A percentile compares a stretch with the other conserved stretches of the same genome.
Evolutionary conservation across 495 filamentous ascomycete genomes (phyloP).

Genomic region (Lichina pygmaea): DNA sequence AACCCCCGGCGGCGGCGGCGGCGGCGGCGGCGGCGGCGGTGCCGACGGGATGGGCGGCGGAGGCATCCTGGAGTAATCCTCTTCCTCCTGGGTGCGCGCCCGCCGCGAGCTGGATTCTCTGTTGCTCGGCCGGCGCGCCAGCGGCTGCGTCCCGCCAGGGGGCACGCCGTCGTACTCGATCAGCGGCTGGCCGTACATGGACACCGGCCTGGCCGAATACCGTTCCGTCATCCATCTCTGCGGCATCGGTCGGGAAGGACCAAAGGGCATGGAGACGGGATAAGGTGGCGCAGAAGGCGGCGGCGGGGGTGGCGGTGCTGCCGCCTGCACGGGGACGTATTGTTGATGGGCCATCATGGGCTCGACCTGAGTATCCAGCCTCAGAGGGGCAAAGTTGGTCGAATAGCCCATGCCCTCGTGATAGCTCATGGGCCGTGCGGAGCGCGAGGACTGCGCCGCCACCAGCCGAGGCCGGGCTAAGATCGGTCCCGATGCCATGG

Average conservation of each 20-base stretch:
- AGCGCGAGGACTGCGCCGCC: not conserved
- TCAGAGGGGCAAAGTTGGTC: not conserved
- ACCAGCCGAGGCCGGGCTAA: not conserved
- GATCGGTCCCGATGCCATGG: not conserved
- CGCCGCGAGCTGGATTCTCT: not conserved
- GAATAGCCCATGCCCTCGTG: not conserved
- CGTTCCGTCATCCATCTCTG: not conserved
- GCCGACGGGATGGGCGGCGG: not conserved
- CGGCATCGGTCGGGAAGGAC: not conserved
- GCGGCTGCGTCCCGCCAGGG: not conserved
- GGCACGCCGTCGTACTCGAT: not conserved
- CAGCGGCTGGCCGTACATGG: not conserved
- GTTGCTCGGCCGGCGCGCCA: not conserved
- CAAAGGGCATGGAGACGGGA: not conserved
- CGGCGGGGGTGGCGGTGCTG: not conserved
- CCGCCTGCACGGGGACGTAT: not conserved
- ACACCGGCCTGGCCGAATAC: not conserved
- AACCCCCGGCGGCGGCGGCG: not conserved
- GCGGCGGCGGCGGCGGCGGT: not conserved
- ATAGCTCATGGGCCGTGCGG: constrained; percentile 1
- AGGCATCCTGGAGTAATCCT: not conserved
- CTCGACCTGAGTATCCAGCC: not conserved
- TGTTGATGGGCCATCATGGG: not conserved
- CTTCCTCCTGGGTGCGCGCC: not conserved
- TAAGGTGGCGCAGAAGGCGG: not conserved